These are phyloP conservation scores for Ceratobasidium sp. DNA, from an alignment of 1,284 basidiomycete genomes.

Conservation along the genomic window DNA sequence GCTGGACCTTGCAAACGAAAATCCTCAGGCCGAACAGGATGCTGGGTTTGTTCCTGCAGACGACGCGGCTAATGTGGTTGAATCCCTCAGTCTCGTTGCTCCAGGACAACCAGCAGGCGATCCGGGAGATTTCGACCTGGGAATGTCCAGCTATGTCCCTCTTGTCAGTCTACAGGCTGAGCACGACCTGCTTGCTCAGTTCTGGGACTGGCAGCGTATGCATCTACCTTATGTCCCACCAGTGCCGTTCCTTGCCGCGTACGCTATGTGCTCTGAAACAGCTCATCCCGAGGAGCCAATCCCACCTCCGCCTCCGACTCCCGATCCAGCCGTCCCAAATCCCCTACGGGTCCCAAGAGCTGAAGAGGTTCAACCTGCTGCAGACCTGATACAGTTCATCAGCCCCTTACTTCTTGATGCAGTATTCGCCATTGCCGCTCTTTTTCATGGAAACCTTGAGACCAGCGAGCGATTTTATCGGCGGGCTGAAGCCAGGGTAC, in stretches of 20 bases:
- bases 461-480: constrained; percentile 5
- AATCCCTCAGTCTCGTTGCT: neutral
- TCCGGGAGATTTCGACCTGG: constrained; percentile 1
- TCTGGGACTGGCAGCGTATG: constrained; percentile 39
- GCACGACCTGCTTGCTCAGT: constrained; percentile 32
- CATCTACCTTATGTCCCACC: constrained; percentile 32
- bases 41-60: constrained; percentile 1
- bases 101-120: neutral
- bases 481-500: constrained; percentile 1
- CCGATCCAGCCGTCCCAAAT: neutral
- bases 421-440: constrained; percentile 30
- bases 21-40: too few relatives aligned
- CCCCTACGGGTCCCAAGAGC: constrained; percentile 21
- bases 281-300: constrained; percentile 23
- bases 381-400: constrained; percentile 29
- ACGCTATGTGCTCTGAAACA: constrained; percentile 17
- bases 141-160: constrained; percentile 18
- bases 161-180: constrained; percentile 1
- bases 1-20: neutral
- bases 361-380: neutral
- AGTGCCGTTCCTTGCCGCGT: constrained; percentile 28
- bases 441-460: constrained; percentile 16
- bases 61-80: neutral
- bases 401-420: constrained; percentile 31
- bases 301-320: constrained; percentile 17